These are phyloP conservation scores for Tetraselmis striata DNA, from an alignment of 139 green algal genomes.

Conservation along the genomic window DNA sequence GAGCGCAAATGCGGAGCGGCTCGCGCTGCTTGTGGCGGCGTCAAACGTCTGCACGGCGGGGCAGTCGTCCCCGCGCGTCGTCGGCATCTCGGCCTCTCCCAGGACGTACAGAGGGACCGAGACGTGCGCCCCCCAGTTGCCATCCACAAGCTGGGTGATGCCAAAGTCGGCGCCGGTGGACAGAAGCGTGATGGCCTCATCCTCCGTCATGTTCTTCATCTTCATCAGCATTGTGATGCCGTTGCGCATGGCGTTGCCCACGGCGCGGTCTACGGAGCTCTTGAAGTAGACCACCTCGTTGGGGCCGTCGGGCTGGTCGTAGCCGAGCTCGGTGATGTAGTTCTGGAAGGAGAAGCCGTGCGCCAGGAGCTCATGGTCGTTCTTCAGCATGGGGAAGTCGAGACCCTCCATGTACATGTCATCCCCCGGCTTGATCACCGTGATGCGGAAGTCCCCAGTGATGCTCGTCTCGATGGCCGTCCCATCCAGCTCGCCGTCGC, in stretches of 20 bases:
- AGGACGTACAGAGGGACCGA: conserved; percentile 48
- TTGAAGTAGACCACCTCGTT: conserved; percentile 19
- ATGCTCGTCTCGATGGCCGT: conserved; percentile 64
- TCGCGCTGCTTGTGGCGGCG: no score
- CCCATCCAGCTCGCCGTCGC: conserved; percentile 53
- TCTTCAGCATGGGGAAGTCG: conserved; percentile 51
- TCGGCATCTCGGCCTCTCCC: not conserved
- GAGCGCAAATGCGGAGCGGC: no score
- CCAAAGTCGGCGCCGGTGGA: conserved; percentile 56
- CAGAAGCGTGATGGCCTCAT: conserved; percentile 56
- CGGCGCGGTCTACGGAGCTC: conserved; percentile 26
- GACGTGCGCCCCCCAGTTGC: conserved; percentile 60
- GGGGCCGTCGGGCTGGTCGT: conserved; percentile 16
- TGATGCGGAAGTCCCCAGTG: conserved; percentile 55
- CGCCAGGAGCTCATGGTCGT: conserved; percentile 44
- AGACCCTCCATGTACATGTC: conserved; percentile 18
- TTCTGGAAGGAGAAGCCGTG: conserved; percentile 59
- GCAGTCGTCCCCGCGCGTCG: not conserved
- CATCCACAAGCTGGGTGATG: conserved; percentile 54
- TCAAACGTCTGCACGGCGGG: no score
- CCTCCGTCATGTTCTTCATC: conserved; percentile 39
- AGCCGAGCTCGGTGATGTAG: conserved; percentile 45
- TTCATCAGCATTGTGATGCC: conserved; percentile 59
- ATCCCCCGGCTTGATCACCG: conserved; percentile 42
- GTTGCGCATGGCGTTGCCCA: conserved; percentile 43